Conservation (phyloP, 768 basidiomycete species). For the Rhodotorula kratochvilovae region DNA sequence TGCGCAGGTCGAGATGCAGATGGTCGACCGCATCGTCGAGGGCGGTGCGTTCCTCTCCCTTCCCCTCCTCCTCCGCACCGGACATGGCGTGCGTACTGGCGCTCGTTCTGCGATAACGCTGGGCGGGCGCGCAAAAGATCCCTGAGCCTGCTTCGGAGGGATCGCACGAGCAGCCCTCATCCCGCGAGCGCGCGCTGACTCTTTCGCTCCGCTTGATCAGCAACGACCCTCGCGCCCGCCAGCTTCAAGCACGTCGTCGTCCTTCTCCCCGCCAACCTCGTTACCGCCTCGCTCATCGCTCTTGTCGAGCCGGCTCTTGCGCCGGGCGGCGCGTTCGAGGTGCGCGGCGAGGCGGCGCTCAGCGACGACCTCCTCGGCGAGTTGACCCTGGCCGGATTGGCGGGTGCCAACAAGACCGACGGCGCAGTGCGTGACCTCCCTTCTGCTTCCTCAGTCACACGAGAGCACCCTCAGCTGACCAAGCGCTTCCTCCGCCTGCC, state of each 20-base stretch:
- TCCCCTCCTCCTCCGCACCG: background rate
- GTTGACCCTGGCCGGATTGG: conserved; percentile 25
- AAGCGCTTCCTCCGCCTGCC: background rate
- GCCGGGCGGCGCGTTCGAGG: conserved; percentile 19
- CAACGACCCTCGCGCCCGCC: conserved; percentile 26
- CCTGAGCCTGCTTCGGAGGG: background rate
- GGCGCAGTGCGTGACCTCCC: background rate
- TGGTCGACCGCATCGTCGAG: conserved; percentile 76
- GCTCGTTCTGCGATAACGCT: background rate
- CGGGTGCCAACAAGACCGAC: conserved; percentile 13
- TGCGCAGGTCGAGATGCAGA: conserved; percentile 63
- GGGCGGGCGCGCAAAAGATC: background rate
- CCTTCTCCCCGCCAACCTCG: conserved; percentile 61
- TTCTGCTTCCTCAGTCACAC: fast-evolving
- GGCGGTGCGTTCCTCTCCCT: conserved; percentile 57
- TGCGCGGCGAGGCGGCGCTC: conserved; percentile 24
- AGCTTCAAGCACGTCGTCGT: conserved; percentile 53
- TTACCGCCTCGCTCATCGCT: conserved; percentile 54
- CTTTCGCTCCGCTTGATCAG: conserved; percentile 16
- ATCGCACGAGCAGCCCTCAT: background rate
- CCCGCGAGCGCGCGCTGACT: background rate
- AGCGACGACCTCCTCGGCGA: conserved; percentile 30
- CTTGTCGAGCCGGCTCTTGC: conserved; percentile 41
- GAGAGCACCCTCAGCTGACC: background rate
- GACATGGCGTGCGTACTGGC: background rate